Evolutionary conservation across 306 rosid species (phyloP).

Genomic region (Citrullus amarus): DNA sequence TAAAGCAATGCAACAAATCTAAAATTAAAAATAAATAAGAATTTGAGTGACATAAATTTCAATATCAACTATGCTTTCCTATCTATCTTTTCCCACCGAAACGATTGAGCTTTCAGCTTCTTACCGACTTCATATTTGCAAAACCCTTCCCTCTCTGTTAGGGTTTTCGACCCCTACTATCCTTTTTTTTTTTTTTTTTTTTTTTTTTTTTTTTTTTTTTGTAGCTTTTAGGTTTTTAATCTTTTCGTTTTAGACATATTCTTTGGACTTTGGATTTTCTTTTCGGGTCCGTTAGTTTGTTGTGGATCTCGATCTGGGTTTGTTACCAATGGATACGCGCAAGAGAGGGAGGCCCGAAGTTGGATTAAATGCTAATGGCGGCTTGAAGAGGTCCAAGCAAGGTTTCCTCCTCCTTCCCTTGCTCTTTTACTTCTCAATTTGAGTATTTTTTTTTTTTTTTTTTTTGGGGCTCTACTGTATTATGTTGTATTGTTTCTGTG

Average conservation of each 20-base stretch:
- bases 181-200: not conserved
- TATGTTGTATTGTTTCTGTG: not conserved
- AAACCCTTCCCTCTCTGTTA: conserved; percentile 23
- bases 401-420: conserved; percentile 21
- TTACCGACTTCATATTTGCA: not conserved
- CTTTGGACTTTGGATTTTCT: not conserved
- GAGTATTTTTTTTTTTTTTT: not conserved
- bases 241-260: not conserved
- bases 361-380: conserved; percentile 42
- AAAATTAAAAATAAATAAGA: too few species aligned
- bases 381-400: conserved; percentile 47
- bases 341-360: conserved; percentile 52
- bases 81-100: not conserved
- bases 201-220: not conserved
- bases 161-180: conserved; percentile 16
- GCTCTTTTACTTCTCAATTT: not conserved
- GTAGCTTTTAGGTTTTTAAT: not conserved
- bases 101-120: not conserved
- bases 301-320: conserved; percentile 39
- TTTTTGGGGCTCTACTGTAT: not conserved
- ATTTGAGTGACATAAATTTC: not conserved
- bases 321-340: conserved; percentile 38
- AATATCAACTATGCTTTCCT: not conserved
- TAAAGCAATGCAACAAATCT: too few species aligned
- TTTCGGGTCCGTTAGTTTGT: not conserved